phyloP scores from a whole-genome alignment of 192 early-diverging fungal species.

The Funneliformis mosseae region DNA sequence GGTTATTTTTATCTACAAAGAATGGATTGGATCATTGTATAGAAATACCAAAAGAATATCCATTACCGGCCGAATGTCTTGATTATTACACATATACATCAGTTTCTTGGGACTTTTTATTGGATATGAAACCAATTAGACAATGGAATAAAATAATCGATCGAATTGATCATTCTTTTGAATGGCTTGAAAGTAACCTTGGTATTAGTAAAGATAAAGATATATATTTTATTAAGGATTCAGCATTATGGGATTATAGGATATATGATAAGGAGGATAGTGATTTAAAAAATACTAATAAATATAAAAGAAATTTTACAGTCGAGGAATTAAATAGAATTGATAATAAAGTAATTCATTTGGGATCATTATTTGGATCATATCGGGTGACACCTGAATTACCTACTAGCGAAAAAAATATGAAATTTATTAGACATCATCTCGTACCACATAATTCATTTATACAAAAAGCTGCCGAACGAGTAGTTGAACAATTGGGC shows the following conservation, averaged over 20 bases:
- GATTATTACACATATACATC: conserved; percentile 57
- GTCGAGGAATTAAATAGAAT: conserved; percentile 40
- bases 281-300: not conserved
- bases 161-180: conserved; percentile 49
- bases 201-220: conserved; percentile 45
- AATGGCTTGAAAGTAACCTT: conserved; percentile 52
- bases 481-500: conserved; percentile 51
- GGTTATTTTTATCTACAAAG: conserved; percentile 56
- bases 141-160: conserved; percentile 44
- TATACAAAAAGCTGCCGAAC: conserved; percentile 43
- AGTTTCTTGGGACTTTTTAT: conserved; percentile 60
- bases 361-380: conserved; percentile 60
- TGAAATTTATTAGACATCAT: conserved; percentile 45
- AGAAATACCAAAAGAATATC: conserved; percentile 39
- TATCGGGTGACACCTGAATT: conserved; percentile 52
- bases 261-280: conserved; percentile 47
- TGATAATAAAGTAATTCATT: conserved; percentile 48
- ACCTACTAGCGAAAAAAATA: conserved; percentile 39
- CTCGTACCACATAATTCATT: conserved; percentile 51
- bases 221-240: conserved; percentile 50
- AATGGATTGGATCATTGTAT: conserved; percentile 55
- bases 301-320: conserved; percentile 35
- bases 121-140: conserved; percentile 48
- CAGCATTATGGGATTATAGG: conserved; percentile 54
- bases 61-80: conserved; percentile 56